Evolutionary conservation across 345 rosid species (phyloP).

Genomic region (Melaleuca alternifolia): DNA sequence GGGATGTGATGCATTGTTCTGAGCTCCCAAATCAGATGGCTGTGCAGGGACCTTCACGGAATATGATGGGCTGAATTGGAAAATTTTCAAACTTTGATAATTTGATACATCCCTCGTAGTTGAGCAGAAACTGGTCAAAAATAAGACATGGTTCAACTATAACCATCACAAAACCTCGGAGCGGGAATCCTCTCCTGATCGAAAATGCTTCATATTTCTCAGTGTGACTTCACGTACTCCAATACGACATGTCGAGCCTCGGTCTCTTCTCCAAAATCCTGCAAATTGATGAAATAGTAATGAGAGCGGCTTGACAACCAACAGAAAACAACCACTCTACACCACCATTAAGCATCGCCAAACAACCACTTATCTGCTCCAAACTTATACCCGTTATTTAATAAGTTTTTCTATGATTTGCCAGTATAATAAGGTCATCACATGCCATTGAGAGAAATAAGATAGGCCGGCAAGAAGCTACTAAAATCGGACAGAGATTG

Average conservation of each 20-base stretch:
- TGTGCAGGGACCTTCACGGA: background rate
- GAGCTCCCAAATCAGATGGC: background rate
- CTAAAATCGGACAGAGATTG: background rate
- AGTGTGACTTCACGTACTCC: conserved; percentile 37
- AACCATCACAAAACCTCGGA: background rate
- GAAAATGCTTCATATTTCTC: background rate
- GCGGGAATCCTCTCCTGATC: background rate
- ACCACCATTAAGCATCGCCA: background rate
- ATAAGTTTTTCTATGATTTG: background rate
- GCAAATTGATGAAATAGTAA: background rate
- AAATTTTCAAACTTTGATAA: background rate
- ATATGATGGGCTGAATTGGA: background rate
- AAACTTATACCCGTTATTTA: background rate
- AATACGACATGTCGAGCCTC: conserved; percentile 42
- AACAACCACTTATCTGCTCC: background rate
- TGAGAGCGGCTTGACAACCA: background rate
- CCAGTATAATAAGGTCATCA: background rate
- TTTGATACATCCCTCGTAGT: background rate
- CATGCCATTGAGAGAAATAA: background rate
- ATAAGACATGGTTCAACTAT: background rate
- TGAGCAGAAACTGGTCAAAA: background rate
- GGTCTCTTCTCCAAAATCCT: conserved; percentile 61
- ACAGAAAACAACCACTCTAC: background rate
- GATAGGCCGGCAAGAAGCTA: background rate
- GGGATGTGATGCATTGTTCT: background rate